These are phyloP conservation scores for Anisodus tanguticus DNA, from an alignment of 257 asterid species.

Conservation along the genomic window DNA sequence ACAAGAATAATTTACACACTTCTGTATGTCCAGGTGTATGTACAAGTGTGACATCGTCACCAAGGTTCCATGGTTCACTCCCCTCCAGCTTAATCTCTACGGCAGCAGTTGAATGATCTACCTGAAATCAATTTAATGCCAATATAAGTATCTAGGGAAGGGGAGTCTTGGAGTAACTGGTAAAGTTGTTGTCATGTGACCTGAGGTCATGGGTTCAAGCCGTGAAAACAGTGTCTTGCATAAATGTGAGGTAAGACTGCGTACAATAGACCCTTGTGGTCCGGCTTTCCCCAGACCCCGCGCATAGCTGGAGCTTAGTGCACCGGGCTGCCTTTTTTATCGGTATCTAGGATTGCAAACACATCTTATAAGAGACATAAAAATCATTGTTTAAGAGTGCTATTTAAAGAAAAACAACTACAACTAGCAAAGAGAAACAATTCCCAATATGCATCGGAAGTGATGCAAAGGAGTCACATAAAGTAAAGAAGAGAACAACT, in stretches of 20 bases:
- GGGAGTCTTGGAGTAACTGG: no score
- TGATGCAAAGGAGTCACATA: not conserved
- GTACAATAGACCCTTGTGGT: no score
- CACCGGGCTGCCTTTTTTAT: not conserved
- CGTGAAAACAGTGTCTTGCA: no score
- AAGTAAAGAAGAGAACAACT: not conserved
- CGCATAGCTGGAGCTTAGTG: no score
- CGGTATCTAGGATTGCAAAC: conserved; percentile 8
- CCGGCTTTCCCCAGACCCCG: no score
- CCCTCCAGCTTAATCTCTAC: conserved; percentile 72
- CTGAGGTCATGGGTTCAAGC: no score
- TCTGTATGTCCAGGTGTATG: conserved; percentile 74
- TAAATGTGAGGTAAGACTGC: no score
- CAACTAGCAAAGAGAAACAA: not conserved
- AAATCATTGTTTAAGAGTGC: not conserved
- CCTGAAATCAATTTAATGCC: conserved; percentile 44
- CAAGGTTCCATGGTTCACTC: conserved; percentile 67
- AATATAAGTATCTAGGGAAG: not conserved
- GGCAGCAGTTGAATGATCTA: conserved; percentile 52
- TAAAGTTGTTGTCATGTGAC: no score
- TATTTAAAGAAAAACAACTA: not conserved
- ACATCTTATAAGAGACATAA: conserved; percentile 7
- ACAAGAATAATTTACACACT: conserved; percentile 44
- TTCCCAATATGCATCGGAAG: not conserved
- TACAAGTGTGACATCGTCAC: conserved; percentile 57